Evolutionary conservation across 805 yeast species (phyloP).

Genomic region (Hanseniaspora lachancei): DNA sequence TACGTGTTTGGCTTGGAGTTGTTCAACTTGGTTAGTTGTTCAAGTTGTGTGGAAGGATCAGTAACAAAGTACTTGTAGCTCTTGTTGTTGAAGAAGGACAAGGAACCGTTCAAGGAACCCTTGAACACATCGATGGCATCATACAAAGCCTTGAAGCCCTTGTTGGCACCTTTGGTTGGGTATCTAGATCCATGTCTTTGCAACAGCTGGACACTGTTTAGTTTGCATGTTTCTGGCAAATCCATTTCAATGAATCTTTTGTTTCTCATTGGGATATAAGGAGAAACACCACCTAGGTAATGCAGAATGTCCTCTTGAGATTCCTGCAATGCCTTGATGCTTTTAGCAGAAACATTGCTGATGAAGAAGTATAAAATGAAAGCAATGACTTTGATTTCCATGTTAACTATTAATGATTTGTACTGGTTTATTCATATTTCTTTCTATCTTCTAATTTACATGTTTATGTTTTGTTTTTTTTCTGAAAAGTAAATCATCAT

Average conservation of each 20-base stretch:
- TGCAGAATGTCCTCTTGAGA: conserved; percentile 29
- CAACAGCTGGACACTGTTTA: conserved; percentile 56
- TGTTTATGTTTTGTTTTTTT: background rate
- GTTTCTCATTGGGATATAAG: conserved; percentile 35
- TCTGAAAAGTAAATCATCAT: too few species aligned
- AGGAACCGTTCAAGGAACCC: conserved; percentile 30
- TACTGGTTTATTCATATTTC: background rate
- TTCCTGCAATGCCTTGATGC: background rate
- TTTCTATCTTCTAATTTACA: background rate
- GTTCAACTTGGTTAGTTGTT: conserved; percentile 28
- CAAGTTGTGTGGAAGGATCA: conserved; percentile 28
- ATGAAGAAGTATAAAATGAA: background rate
- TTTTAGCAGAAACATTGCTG: background rate
- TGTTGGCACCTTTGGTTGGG: conserved; percentile 37
- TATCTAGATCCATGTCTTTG: conserved; percentile 73
- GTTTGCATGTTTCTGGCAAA: conserved; percentile 37
- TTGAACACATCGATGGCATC: conserved; percentile 17
- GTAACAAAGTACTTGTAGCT: conserved; percentile 35
- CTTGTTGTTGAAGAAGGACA: conserved; percentile 35
- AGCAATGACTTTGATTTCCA: background rate
- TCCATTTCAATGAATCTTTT: conserved; percentile 43
- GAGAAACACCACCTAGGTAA: conserved; percentile 43
- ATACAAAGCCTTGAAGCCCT: conserved; percentile 25
- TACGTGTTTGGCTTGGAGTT: conserved; percentile 27
- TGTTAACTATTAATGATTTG: background rate